Conservation (phyloP, 768 basidiomycete genomes). For the Hypholoma sublateritium region DNA sequence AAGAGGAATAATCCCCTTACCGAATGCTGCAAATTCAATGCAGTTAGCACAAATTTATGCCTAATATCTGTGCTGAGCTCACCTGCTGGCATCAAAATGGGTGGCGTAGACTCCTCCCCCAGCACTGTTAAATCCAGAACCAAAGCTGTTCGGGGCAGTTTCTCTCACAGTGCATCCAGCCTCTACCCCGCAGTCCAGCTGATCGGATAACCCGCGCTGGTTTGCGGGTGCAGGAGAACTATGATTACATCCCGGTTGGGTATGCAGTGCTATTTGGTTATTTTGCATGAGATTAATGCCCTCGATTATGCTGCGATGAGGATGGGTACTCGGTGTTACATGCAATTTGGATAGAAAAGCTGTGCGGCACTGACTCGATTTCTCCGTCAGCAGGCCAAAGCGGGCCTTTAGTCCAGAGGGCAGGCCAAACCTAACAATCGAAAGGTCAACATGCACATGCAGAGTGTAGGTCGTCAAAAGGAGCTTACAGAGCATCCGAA, state of each 20-base stretch:
- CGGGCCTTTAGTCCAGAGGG: slow-evolving; percentile 44
- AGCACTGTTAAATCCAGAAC: slow-evolving; percentile 44
- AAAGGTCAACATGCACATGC: not conserved
- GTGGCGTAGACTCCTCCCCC: slow-evolving; percentile 62
- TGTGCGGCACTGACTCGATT: slow-evolving; percentile 31
- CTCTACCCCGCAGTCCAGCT: slow-evolving; percentile 29
- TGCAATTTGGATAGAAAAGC: not conserved
- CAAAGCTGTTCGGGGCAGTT: slow-evolving; percentile 44
- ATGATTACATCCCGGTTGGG: slow-evolving; percentile 37
- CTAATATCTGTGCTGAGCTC: slow-evolving; percentile 5
- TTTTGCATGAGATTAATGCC: slow-evolving; percentile 48
- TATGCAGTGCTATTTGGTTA: slow-evolving; percentile 63
- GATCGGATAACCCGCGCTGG: slow-evolving; percentile 31
- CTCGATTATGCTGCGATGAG: slow-evolving; percentile 47
- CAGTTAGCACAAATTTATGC: not conserved
- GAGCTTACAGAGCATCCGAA: slow-evolving; percentile 53
- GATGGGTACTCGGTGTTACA: not conserved
- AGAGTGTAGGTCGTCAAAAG: not conserved
- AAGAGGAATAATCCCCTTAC: not conserved
- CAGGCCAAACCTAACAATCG: slow-evolving; percentile 40
- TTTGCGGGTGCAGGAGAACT: slow-evolving; percentile 17
- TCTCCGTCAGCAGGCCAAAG: slow-evolving; percentile 45
- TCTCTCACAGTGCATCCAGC: slow-evolving; percentile 47
- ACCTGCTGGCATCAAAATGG: slow-evolving; percentile 61
- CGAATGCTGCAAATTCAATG: not conserved